Conservation (phyloP, 2,329 filamentous ascomycete genomes). For the Talaromyces sp. region DNA sequence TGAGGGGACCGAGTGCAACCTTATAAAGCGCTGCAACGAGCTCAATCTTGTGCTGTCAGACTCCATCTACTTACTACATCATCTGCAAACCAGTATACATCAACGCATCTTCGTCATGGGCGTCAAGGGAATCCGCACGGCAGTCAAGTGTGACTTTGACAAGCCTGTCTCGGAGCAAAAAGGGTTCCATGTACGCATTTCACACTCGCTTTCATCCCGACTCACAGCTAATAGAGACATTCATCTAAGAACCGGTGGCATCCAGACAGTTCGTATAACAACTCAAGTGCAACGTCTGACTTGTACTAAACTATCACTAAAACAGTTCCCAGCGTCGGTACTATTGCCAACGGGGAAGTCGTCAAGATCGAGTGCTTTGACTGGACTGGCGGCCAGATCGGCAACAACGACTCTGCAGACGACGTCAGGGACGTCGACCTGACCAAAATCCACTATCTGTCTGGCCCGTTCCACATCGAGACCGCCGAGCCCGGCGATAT, state of each 20-base stretch:
- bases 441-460: constrained; percentile 79
- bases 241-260: constrained; percentile 76
- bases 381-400: constrained; percentile 73
- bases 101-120: not conserved
- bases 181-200: constrained; percentile 55
- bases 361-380: constrained; percentile 93
- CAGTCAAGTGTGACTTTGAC: constrained; percentile 66
- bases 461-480: constrained; percentile 81
- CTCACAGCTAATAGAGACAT: constrained; percentile 8
- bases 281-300: not conserved
- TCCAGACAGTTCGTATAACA: constrained; percentile 63
- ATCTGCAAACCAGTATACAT: no score
- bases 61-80: not conserved
- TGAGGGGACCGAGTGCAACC: not conserved
- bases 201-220: not conserved
- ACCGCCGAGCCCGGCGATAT: constrained; percentile 79
- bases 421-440: constrained; percentile 81
- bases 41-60: not conserved
- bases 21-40: not conserved
- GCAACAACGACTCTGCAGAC: constrained; percentile 84
- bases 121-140: constrained; percentile 53
- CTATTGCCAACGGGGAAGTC: constrained; percentile 74
- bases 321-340: constrained; percentile 66
- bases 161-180: constrained; percentile 65
- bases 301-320: not conserved